phyloP scores from a whole-genome alignment of 352 stramenopile genomes.

The Phytopythium vexans region DNA sequence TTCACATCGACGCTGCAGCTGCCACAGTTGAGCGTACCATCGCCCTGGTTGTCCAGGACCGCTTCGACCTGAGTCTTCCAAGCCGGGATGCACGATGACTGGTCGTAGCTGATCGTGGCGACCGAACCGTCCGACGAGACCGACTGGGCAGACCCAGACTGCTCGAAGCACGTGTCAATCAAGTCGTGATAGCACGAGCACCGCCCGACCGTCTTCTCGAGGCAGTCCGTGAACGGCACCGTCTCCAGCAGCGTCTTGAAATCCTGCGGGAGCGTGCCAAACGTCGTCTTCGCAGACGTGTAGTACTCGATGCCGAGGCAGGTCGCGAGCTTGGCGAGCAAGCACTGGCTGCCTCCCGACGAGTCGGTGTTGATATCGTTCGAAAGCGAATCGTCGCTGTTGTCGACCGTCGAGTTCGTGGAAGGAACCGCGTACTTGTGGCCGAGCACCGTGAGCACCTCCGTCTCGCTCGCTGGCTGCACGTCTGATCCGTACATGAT shows the following conservation, averaged over 20 bases:
- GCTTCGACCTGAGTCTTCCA: constrained; percentile 45
- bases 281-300: constrained; percentile 26
- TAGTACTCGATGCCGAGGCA: constrained; percentile 59
- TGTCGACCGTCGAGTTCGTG: constrained; percentile 29
- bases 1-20: constrained; percentile 72
- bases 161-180: constrained; percentile 57
- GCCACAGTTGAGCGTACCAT: constrained; percentile 69
- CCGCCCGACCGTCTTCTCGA: constrained; percentile 51
- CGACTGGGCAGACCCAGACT: constrained; percentile 37
- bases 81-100: constrained; percentile 50
- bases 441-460: constrained; percentile 54
- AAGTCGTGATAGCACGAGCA: constrained; percentile 73
- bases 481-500: constrained; percentile 74
- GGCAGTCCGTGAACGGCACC: constrained; percentile 71
- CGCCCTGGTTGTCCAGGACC: constrained; percentile 49
- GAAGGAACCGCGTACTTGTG: too few relatives aligned
- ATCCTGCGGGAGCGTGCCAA: constrained; percentile 52
- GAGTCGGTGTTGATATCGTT: constrained; percentile 21
- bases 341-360: constrained; percentile 30
- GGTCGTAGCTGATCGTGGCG: constrained; percentile 43
- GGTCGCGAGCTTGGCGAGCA: constrained; percentile 61
- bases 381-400: constrained; percentile 20
- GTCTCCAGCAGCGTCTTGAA: constrained; percentile 64
- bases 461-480: constrained; percentile 29
- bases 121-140: constrained; percentile 25